These are phyloP conservation scores for Cercis canadensis DNA, from an alignment of 306 rosid genomes.

Conservation along the genomic window DNA sequence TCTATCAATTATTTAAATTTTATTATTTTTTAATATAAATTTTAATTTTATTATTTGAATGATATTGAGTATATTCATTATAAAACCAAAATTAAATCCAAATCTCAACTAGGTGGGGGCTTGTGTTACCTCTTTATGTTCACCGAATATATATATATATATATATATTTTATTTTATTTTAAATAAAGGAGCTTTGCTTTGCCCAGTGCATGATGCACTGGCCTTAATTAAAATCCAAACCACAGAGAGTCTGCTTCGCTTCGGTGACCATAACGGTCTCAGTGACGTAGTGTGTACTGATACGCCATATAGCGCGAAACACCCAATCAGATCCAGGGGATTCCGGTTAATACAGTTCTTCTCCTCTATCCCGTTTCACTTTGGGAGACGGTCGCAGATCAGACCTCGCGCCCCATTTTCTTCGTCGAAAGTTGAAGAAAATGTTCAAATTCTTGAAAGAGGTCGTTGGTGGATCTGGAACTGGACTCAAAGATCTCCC, in stretches of 20 bases:
- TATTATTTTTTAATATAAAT: too few species aligned
- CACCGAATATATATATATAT: too few species aligned
- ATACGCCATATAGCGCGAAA: background rate
- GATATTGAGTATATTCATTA: too few species aligned
- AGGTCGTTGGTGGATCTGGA: conserved; percentile 97
- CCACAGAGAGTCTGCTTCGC: background rate
- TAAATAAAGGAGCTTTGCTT: too few species aligned
- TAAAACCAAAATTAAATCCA: too few species aligned
- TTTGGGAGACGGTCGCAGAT: background rate
- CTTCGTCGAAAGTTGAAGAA: background rate
- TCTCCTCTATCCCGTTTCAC: background rate
- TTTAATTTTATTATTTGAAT: too few species aligned
- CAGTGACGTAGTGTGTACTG: background rate
- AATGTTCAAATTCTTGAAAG: conserved; percentile 60
- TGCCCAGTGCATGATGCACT: too few species aligned
- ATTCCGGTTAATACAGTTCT: background rate
- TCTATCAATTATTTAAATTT: too few species aligned
- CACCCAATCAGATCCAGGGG: background rate
- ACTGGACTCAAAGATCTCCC: conserved; percentile 91
- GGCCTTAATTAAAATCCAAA: too few species aligned
- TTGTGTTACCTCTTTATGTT: too few species aligned
- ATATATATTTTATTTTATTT: too few species aligned
- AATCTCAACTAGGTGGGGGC: too few species aligned
- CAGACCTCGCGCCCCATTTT: background rate
- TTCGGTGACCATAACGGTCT: background rate